A percentile compares a stretch with the other conserved stretches of the same genome.
Evolutionary conservation across 2,329 filamentous ascomycete genomes (phyloP).

Genomic region (Chaetomiaceae sp.): DNA sequence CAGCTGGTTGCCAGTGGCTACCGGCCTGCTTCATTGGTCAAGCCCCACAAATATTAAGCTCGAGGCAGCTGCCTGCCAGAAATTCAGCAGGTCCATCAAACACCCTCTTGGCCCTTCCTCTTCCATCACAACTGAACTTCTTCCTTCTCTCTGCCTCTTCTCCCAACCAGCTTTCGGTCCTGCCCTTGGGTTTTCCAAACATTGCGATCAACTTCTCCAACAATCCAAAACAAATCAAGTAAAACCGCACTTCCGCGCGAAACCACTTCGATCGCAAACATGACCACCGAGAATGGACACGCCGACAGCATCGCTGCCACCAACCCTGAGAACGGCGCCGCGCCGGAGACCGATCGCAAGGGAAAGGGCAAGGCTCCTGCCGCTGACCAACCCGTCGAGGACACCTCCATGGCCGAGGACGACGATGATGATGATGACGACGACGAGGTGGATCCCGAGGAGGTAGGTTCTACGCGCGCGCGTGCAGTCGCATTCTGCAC

Average conservation of each 20-base stretch:
- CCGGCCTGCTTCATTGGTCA: slow-evolving; percentile 10
- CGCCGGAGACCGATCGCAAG: slow-evolving; percentile 52
- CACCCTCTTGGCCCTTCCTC: slow-evolving; percentile 11
- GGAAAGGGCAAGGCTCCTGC: slow-evolving; percentile 75
- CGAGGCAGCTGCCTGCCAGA: slow-evolving; percentile 6
- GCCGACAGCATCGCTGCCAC: slow-evolving; percentile 39
- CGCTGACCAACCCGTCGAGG: slow-evolving; percentile 45
- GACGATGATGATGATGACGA: slow-evolving; percentile 68
- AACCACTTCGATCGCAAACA: slow-evolving; percentile 27
- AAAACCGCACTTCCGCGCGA: background rate
- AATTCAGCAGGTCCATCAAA: slow-evolving; percentile 2
- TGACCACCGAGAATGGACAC: slow-evolving; percentile 45
- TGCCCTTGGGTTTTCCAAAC: background rate
- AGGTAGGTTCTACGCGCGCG: slow-evolving; percentile 26
- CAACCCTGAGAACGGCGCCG: slow-evolving; percentile 28
- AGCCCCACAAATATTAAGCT: slow-evolving; percentile 21
- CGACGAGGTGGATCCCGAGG: slow-evolving; percentile 47
- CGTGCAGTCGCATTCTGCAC: background rate
- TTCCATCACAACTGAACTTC: slow-evolving; percentile 12
- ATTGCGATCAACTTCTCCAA: background rate
- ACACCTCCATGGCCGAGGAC: slow-evolving; percentile 68
- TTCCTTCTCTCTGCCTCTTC: slow-evolving; percentile 5
- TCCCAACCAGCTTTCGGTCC: slow-evolving; percentile 3
- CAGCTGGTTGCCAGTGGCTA: slow-evolving; percentile 27
- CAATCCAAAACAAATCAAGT: slow-evolving; percentile 4